Conservation (phyloP, 352 stramenopile genomes). For the Pythium brassicae region DNA sequence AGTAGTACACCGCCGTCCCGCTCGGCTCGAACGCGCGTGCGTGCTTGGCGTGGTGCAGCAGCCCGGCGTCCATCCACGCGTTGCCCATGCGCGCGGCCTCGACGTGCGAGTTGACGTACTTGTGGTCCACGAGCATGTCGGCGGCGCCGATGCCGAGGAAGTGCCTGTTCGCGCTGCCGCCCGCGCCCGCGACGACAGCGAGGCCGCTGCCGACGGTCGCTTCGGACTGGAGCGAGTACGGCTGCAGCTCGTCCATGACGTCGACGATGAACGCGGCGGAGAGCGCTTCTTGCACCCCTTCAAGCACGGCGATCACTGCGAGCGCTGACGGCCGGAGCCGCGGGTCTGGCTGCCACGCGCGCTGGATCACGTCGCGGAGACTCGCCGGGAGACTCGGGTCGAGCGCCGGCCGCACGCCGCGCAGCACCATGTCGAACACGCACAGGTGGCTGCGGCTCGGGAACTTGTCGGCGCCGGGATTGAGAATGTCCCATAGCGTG, state of each 20-base stretch:
- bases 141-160: constrained; percentile 15
- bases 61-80: constrained; percentile 20
- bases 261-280: constrained; percentile 21
- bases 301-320: constrained; percentile 33
- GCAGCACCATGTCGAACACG: constrained; percentile 37
- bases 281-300: constrained; percentile 41
- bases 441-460: constrained; percentile 25
- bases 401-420: constrained; percentile 29
- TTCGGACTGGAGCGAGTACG: background rate
- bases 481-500: constrained; percentile 63
- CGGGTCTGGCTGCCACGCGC: constrained; percentile 38
- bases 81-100: constrained; percentile 50
- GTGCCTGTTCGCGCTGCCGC: background rate
- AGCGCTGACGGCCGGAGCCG: constrained; percentile 31
- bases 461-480: constrained; percentile 33
- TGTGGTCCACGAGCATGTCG: constrained; percentile 36
- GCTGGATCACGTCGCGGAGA: constrained; percentile 39
- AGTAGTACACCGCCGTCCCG: too few species aligned
- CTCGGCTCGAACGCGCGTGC: constrained; percentile 7
- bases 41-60: constrained; percentile 24
- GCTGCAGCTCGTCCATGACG: constrained; percentile 23
- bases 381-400: constrained; percentile 19
- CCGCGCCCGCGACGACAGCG: background rate
- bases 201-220: background rate
- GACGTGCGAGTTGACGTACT: constrained; percentile 27